These are phyloP conservation scores for Prunus yedoensis DNA, from an alignment of 331 rosid genomes.

Conservation along the genomic window DNA sequence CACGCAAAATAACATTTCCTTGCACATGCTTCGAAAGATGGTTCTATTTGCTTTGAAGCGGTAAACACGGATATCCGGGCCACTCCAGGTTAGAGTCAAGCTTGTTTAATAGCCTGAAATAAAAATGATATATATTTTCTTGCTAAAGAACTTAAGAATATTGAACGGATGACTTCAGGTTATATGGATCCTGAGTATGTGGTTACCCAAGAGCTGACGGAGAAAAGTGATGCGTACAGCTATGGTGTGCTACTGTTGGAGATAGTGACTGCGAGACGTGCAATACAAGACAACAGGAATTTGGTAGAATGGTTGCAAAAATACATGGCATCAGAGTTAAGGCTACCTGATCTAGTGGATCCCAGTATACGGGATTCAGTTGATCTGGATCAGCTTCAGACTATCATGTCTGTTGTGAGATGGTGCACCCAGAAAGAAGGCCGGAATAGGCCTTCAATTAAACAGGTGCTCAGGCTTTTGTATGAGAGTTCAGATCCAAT, in stretches of 20 bases:
- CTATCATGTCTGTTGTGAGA: slow-evolving; percentile 61
- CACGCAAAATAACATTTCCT: slow-evolving; percentile 26
- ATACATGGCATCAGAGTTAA: slow-evolving; percentile 55
- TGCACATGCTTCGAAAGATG: slow-evolving; percentile 87
- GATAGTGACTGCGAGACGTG: slow-evolving; percentile 78
- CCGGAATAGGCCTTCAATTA: slow-evolving; percentile 83
- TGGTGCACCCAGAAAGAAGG: slow-evolving; percentile 98
- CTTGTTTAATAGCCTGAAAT: not conserved
- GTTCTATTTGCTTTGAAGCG: slow-evolving; percentile 81
- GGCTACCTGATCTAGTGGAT: slow-evolving; percentile 75
- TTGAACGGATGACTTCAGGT: slow-evolving; percentile 55
- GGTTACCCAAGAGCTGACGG: slow-evolving; percentile 91
- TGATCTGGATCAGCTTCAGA: slow-evolving; percentile 83
- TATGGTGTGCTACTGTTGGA: slow-evolving; percentile 89
- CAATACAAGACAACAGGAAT: slow-evolving; percentile 73
- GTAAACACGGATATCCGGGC: slow-evolving; percentile 81
- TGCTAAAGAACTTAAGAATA: slow-evolving; percentile 18
- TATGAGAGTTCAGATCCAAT: slow-evolving; percentile 94
- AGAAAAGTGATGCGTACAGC: slow-evolving; percentile 93
- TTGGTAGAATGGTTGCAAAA: slow-evolving; percentile 89
- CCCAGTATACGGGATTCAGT: slow-evolving; percentile 63
- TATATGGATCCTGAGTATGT: slow-evolving; percentile 98
- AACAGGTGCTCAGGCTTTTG: slow-evolving; percentile 86
- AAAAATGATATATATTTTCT: slow-evolving; percentile 10
- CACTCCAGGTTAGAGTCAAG: slow-evolving; percentile 71